Conservation (phyloP, 2,329 filamentous ascomycete species). For the Blastomyces silverae region DNA sequence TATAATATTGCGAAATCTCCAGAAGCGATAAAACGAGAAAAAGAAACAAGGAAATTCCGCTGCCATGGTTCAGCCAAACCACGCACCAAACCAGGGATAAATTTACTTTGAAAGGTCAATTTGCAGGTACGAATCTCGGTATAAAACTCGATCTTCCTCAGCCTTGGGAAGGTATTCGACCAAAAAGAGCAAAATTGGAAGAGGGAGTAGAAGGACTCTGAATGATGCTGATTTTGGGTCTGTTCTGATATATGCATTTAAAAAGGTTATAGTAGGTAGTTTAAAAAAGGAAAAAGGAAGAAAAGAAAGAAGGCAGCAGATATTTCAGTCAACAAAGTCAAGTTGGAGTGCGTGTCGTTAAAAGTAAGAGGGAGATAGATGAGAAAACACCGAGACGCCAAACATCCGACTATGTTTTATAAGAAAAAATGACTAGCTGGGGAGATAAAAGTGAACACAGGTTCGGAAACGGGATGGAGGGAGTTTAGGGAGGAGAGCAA, state of each 20-base stretch:
- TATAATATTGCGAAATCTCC: background rate
- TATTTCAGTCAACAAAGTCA: background rate
- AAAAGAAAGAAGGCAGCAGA: background rate
- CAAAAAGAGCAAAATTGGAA: background rate
- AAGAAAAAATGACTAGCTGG: background rate
- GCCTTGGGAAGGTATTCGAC: background rate
- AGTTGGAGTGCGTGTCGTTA: background rate
- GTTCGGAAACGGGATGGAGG: background rate
- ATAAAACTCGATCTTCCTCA: background rate
- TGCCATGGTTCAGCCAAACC: background rate
- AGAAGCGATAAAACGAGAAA: background rate
- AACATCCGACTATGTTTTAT: conserved; percentile 3
- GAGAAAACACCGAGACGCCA: conserved; percentile 3
- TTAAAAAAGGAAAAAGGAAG: background rate
- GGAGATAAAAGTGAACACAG: background rate
- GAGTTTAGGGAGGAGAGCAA: background rate
- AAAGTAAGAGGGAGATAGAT: background rate
- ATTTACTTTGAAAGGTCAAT: background rate
- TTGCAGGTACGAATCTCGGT: background rate
- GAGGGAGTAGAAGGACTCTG: background rate
- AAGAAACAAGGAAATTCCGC: background rate
- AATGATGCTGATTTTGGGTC: background rate
- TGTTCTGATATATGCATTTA: background rate
- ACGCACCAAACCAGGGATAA: background rate
- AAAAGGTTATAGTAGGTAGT: background rate